Percentiles rank a stretch among this genome's conserved stretches.
phyloP scores from a whole-genome alignment of 116 monocot genomes.

The Cymodocea nodosa region DNA sequence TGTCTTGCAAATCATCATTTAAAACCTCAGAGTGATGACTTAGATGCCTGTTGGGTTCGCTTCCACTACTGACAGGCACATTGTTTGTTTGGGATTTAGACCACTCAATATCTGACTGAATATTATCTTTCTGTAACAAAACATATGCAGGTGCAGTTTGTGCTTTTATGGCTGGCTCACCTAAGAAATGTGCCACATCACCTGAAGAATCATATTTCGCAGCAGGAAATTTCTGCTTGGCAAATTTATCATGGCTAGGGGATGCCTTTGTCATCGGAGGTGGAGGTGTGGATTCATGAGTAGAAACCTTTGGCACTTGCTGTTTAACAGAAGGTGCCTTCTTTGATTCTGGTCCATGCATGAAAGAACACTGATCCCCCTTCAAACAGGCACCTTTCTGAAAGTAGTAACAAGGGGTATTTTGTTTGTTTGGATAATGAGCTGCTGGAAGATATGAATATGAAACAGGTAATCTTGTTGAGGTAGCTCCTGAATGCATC shows the following conservation, averaged over 20 bases:
- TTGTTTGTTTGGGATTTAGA: conserved; percentile 8
- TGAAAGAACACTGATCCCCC: conserved; percentile 49
- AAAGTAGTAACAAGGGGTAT: conserved; percentile 51
- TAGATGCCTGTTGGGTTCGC: conserved; percentile 1
- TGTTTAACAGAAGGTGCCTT: conserved; percentile 12
- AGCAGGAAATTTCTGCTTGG: conserved; percentile 19
- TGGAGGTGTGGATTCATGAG: conserved; percentile 12
- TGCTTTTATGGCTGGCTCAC: conserved; percentile 14
- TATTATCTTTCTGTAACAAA: background rate
- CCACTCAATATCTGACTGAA: conserved; percentile 10
- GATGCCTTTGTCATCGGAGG: conserved; percentile 16
- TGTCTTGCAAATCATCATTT: conserved; percentile 25
- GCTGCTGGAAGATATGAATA: no score
- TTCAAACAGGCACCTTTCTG: conserved; percentile 52
- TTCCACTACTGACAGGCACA: conserved; percentile 11
- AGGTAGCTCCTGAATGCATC: no score
- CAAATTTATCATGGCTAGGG: conserved; percentile 13
- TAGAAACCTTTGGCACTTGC: conserved; percentile 25
- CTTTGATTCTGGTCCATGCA: conserved; percentile 27
- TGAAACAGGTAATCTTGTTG: no score
- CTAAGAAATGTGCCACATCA: conserved; percentile 8
- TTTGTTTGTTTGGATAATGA: conserved; percentile 29
- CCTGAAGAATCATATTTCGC: conserved; percentile 2
- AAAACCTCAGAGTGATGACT: conserved; percentile 7
- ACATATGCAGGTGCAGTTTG: conserved; percentile 11